Evolutionary conservation across 116 monocot species (phyloP), one percentile per base, ranked within the genome.

Genomic region (Dioscorea cayenensis): DNA sequence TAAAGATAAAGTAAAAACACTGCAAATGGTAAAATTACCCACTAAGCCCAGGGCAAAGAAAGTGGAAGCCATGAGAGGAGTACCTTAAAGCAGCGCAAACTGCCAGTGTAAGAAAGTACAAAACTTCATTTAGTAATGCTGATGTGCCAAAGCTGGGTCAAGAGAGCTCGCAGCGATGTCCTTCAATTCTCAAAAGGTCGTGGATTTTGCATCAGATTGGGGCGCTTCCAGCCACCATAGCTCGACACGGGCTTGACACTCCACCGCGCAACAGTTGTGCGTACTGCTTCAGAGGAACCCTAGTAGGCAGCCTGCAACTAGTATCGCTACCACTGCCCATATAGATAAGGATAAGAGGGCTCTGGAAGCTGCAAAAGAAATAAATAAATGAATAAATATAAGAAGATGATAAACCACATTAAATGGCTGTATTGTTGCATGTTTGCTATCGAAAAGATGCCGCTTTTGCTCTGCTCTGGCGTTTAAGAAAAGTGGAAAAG

Each of bases 81-180:
- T 83, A 99, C 99, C 91, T 99, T 99, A 60, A 94, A 99, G 66
- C 99, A n/a, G n/a, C n/a, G n/a, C n/a, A n/a, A n/a, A n/a, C n/a
- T n/a, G n/a, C n/a, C n/a, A 99, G 76, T 55, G 99, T 94, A 28
- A 99, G 87, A n/a, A n/a, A n/a, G n/a, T n/a, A n/a, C 43, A 99
- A 81, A 35, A 99, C 77, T 74, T 99, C 99, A 80, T 99, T 99
- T 69, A 99, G 70, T 38, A 99, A 74, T 52, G 99, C 63, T 29
- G 94, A 85, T 37, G 99, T n/a, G 94, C 99, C 99, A 99, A n/a
- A 60, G 85, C 83, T 66, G 94, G 94, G 48, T 99, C 99, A 79
- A n/a, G 99, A 86, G 67, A 99, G 84, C 77, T 99, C 99, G 99
- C 94, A 84, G 94, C 91, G 38, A 99, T 99, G 70, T 84, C 79